These are phyloP conservation scores for Aspergillus transmontanensis DNA, from an alignment of 2,329 filamentous ascomycete species.

Conservation along the genomic window DNA sequence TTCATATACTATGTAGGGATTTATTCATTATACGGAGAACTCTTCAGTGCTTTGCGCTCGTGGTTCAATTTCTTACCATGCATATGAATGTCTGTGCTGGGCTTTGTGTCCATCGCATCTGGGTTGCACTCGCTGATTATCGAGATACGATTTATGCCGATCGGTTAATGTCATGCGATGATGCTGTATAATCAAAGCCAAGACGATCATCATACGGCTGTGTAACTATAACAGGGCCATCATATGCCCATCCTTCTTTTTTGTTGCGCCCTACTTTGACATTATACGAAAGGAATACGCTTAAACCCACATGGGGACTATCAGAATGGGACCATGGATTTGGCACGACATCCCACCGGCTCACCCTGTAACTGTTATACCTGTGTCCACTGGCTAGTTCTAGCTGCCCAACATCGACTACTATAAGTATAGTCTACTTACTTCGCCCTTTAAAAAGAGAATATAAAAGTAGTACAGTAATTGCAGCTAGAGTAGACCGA, in stretches of 20 bases:
- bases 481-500: background rate
- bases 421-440: background rate
- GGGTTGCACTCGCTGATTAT: background rate
- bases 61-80: background rate
- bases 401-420: background rate
- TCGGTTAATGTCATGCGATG: slow-evolving; percentile 2
- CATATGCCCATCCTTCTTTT: background rate
- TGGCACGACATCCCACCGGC: background rate
- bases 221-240: background rate
- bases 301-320: background rate
- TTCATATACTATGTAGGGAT: background rate
- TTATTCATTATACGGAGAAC: too few relatives aligned
- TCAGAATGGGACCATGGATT: background rate
- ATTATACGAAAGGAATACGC: slow-evolving; percentile 1
- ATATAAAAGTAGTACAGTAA: background rate
- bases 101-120: background rate
- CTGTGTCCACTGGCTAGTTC: background rate
- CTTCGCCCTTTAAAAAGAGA: background rate
- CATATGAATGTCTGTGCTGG: background rate
- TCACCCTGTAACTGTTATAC: background rate
- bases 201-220: background rate
- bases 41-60: background rate
- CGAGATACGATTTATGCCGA: background rate
- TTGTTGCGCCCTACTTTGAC: background rate
- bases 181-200: background rate